Conservation (phyloP, 441 rosid genomes). For the Pelargonium australe region DNA sequence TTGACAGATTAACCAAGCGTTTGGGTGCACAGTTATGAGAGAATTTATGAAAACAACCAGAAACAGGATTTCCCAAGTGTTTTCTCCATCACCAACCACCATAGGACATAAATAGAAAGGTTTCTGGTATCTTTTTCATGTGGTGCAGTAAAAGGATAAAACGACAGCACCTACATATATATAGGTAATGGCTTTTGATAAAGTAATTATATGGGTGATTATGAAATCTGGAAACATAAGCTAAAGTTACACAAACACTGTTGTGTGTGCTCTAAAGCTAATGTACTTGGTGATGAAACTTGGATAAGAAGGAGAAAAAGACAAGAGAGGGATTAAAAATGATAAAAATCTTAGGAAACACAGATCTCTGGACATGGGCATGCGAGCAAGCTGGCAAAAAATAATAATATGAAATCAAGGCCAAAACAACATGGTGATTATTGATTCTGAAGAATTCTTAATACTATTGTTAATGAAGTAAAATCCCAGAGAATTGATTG, state of each 20-base stretch:
- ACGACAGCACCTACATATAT: neutral
- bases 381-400: neutral
- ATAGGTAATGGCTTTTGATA: neutral
- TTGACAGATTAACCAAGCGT: neutral
- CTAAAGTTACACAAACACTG: neutral
- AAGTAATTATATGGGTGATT: neutral
- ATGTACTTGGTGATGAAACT: neutral
- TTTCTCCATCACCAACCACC: slow-evolving; percentile 9
- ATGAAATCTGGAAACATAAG: neutral
- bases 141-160: neutral
- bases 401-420: neutral
- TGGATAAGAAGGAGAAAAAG: neutral
- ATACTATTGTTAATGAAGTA: neutral
- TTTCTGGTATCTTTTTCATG: neutral
- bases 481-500: neutral
- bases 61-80: neutral
- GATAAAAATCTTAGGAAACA: no score
- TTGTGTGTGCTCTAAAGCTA: neutral
- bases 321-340: neutral
- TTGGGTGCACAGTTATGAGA: neutral
- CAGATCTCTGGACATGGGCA: slow-evolving; percentile 1
- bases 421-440: neutral
- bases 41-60: neutral
- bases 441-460: neutral
- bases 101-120: slow-evolving; percentile 3